Percentiles rank a stretch among this genome's conserved stretches.
Evolutionary conservation across 805 yeast genomes (phyloP).

Genomic region (Scheffersomyces stipitis): DNA sequence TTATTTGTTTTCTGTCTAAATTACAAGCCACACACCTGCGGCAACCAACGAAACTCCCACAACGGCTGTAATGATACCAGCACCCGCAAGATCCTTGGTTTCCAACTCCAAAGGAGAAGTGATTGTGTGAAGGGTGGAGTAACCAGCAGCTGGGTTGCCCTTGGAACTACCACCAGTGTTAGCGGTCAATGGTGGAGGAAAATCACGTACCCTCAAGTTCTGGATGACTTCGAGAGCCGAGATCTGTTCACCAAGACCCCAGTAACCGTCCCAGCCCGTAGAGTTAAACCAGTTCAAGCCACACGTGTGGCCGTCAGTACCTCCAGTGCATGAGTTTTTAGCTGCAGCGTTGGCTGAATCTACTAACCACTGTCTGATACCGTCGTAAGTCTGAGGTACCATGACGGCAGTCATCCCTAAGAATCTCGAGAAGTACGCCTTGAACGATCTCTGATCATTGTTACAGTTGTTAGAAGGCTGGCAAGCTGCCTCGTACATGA

Average conservation of each 20-base stretch:
- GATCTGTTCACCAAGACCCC: conserved; percentile 82
- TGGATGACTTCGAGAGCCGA: conserved; percentile 66
- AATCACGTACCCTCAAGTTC: conserved; percentile 37
- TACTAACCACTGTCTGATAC: conserved; percentile 45
- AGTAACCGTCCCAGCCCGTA: conserved; percentile 60
- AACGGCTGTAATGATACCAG: conserved; percentile 81
- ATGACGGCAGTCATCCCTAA: conserved; percentile 72
- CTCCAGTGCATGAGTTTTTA: conserved; percentile 71
- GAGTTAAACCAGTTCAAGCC: conserved; percentile 63
- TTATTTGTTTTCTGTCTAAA: conserved; percentile 29
- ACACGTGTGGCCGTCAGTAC: conserved; percentile 82
- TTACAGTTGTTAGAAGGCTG: conserved; percentile 65
- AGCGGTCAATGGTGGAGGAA: conserved; percentile 61
- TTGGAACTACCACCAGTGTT: conserved; percentile 66
- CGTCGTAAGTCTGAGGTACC: conserved; percentile 57
- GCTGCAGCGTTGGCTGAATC: conserved; percentile 51
- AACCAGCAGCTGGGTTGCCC: conserved; percentile 73
- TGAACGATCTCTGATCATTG: conserved; percentile 89
- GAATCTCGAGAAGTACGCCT: conserved; percentile 76
- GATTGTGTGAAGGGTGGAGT: conserved; percentile 39
- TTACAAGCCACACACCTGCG: conserved; percentile 76
- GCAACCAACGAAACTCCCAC: conserved; percentile 52
- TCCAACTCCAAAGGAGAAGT: conserved; percentile 14
- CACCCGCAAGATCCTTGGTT: conserved; percentile 62
- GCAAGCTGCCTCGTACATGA: conserved; percentile 85